phyloP scores from a whole-genome alignment of 352 stramenopile species.

The Chrysophaeum taylorii region DNA sequence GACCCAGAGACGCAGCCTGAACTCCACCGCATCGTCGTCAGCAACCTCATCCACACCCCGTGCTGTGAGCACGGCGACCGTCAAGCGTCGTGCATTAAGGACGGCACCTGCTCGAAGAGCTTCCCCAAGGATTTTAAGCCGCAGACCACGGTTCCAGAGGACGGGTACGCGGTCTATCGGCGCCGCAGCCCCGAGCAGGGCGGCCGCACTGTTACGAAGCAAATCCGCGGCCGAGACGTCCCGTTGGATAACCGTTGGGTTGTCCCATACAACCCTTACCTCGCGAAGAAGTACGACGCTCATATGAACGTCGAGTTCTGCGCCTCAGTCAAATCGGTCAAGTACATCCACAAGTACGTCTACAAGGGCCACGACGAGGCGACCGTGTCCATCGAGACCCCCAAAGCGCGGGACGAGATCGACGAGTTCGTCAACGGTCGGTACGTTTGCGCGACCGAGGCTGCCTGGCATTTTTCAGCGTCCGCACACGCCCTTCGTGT shows the following conservation, averaged over 20 bases:
- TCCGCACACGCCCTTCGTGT: no score
- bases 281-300: constrained; percentile 43
- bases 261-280: constrained; percentile 49
- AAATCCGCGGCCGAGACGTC: no score
- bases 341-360: constrained; percentile 54
- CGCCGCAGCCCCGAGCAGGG: constrained; percentile 13
- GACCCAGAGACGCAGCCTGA: background rate
- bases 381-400: constrained; percentile 9
- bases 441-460: background rate
- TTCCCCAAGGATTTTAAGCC: constrained; percentile 24
- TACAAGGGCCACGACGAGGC: constrained; percentile 43
- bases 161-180: constrained; percentile 7
- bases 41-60: constrained; percentile 23
- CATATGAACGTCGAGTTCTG: constrained; percentile 53
- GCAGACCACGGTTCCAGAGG: background rate
- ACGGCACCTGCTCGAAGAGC: constrained; percentile 30
- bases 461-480: no score
- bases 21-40: constrained; percentile 15
- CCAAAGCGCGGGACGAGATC: background rate
- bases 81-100: constrained; percentile 22
- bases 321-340: constrained; percentile 30
- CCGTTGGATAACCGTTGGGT: constrained; percentile 42
- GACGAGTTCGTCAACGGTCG: background rate
- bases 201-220: constrained; percentile 23
- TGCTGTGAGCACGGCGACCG: constrained; percentile 11